Evolutionary conservation across 2,329 filamentous ascomycete genomes (phyloP).

Genomic region (Penicillium palitans): DNA sequence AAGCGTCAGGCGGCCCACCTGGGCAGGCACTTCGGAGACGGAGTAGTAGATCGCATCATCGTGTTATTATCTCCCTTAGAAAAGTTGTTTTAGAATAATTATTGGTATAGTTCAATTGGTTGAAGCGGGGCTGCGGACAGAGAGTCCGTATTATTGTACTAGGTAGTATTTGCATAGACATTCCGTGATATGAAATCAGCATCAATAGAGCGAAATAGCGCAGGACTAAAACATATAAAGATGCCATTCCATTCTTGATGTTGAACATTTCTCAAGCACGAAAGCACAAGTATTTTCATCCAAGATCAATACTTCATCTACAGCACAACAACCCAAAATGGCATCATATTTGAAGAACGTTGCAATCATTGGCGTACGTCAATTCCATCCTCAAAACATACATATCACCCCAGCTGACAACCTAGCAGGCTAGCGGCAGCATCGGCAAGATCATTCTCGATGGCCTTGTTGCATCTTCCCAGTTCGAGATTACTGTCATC

Average conservation of each 20-base stretch:
- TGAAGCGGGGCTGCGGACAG: not conserved
- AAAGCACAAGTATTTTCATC: not conserved
- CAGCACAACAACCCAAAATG: constrained; percentile 4
- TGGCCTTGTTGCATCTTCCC: constrained; percentile 14
- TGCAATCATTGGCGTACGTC: constrained; percentile 20
- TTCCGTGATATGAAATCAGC: not conserved
- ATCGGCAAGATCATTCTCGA: constrained; percentile 27
- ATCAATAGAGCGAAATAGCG: not conserved
- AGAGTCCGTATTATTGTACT: not conserved
- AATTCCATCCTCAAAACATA: not conserved
- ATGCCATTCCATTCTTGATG: not conserved
- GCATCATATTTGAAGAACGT: constrained; percentile 13
- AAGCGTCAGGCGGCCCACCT: not conserved
- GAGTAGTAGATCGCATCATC: not conserved
- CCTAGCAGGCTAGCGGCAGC: constrained; percentile 25
- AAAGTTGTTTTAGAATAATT: no score
- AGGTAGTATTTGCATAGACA: not conserved
- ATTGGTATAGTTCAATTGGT: not conserved
- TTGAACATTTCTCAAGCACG: not conserved
- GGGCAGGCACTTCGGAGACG: not conserved
- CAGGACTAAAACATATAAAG: not conserved
- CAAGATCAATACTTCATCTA: not conserved
- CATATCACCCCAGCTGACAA: not conserved
- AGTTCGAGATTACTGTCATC: constrained; percentile 28
- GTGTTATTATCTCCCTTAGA: not conserved